Conservation (phyloP, 805 yeast species). For the Ogataea angusta region DNA sequence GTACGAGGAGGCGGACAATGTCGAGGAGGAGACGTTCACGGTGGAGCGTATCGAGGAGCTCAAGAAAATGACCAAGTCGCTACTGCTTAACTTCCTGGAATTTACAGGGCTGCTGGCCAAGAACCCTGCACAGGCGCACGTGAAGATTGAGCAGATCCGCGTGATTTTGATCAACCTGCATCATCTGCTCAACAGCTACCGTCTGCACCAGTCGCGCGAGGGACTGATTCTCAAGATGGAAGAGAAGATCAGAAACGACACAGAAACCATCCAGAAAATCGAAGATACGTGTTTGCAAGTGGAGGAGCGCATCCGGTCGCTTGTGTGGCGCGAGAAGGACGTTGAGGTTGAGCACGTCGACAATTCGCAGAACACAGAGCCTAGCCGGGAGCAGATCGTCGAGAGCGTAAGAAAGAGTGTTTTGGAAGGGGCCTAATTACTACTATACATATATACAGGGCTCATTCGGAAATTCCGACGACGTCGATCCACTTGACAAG, state of each 20-base stretch:
- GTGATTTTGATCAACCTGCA: constrained; percentile 83
- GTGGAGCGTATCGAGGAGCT: constrained; percentile 66
- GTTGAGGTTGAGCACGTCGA: constrained; percentile 8
- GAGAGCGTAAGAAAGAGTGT: neutral
- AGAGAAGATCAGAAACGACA: constrained; percentile 47
- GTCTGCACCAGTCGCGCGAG: constrained; percentile 95
- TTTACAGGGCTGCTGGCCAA: constrained; percentile 72
- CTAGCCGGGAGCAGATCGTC: neutral
- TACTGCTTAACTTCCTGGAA: constrained; percentile 77
- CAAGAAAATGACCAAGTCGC: constrained; percentile 73
- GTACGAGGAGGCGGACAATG: constrained; percentile 39
- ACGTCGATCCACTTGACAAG: constrained; percentile 21
- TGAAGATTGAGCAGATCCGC: constrained; percentile 75
- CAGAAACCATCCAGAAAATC: constrained; percentile 39
- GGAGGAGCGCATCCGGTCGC: constrained; percentile 34
- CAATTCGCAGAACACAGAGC: neutral
- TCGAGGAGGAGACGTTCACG: constrained; percentile 39
- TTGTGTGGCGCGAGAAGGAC: constrained; percentile 8
- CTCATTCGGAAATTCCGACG: constrained; percentile 23
- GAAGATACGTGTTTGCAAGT: constrained; percentile 40
- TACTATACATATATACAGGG: constrained; percentile 12
- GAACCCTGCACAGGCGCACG: constrained; percentile 59
- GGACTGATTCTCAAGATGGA: constrained; percentile 74
- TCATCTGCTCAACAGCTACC: constrained; percentile 84
- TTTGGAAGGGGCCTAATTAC: neutral